A percentile compares a stretch with the other conserved stretches of the same genome.
Conservation (phyloP, 768 basidiomycete genomes). For the Russula sp. region DNA sequence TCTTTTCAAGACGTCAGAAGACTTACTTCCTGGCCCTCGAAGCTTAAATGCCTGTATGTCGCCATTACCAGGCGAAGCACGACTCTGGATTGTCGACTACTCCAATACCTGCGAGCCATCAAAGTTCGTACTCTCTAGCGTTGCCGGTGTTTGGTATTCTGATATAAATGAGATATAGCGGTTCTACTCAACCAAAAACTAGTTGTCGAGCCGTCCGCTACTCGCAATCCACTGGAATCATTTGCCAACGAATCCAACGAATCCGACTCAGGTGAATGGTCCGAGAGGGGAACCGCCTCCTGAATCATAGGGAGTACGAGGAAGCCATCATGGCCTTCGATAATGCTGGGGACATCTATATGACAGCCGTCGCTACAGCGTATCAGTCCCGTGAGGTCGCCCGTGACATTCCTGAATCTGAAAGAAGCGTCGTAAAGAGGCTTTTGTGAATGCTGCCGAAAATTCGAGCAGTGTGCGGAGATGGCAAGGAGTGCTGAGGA, state of each 20-base stretch:
- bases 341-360: slow-evolving; percentile 14
- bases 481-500: not conserved
- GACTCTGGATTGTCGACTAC: slow-evolving; percentile 66
- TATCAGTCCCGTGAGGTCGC: slow-evolving; percentile 15
- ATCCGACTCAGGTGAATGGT: slow-evolving; percentile 22
- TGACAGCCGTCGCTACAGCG: slow-evolving; percentile 9
- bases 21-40: not conserved
- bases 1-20: not conserved
- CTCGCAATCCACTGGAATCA: not conserved
- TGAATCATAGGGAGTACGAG: slow-evolving; percentile 18
- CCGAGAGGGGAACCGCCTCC: slow-evolving; percentile 8
- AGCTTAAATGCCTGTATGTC: slow-evolving; percentile 70
- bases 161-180: slow-evolving; percentile 6
- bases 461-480: slow-evolving; percentile 12
- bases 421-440: slow-evolving; percentile 6
- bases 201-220: not conserved
- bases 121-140: slow-evolving; percentile 44
- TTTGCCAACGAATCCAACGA: slow-evolving; percentile 8
- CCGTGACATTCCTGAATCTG: slow-evolving; percentile 5
- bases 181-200: slow-evolving; percentile 6
- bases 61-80: slow-evolving; percentile 73
- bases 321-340: slow-evolving; percentile 21
- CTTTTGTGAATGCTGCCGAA: slow-evolving; percentile 6
- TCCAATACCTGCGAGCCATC: slow-evolving; percentile 44
- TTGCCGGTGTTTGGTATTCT: not conserved